A percentile compares a stretch with the other conserved stretches of the same genome.
phyloP scores from a whole-genome alignment of 352 stramenopile species.

The Pythium coloratum region DNA sequence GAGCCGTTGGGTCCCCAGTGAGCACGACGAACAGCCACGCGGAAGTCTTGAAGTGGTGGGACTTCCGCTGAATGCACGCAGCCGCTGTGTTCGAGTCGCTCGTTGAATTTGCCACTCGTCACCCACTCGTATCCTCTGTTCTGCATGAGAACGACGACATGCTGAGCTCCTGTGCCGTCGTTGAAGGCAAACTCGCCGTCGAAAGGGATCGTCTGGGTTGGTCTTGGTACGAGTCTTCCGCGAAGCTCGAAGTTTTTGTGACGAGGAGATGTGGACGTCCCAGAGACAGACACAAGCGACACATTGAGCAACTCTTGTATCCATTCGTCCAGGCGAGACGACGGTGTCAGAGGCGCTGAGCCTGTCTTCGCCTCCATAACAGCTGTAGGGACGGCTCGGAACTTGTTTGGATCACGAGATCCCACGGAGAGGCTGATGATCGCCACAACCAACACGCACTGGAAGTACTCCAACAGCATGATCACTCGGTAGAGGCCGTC shows the following conservation, averaged over 20 bases:
- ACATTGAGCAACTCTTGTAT: background rate
- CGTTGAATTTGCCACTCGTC: background rate
- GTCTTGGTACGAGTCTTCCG: slow-evolving; percentile 14
- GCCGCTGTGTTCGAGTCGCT: slow-evolving; percentile 5
- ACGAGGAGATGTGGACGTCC: background rate
- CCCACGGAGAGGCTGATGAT: slow-evolving; percentile 4
- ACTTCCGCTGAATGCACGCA: slow-evolving; percentile 12
- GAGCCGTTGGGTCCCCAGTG: background rate
- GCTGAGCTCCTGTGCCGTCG: background rate
- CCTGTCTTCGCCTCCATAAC: background rate
- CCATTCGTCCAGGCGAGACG: background rate
- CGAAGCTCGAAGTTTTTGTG: slow-evolving; percentile 5
- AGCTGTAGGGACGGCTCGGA: background rate
- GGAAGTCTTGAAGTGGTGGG: slow-evolving; percentile 4
- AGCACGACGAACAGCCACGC: background rate
- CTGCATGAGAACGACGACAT: slow-evolving; percentile 6
- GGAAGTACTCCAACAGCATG: slow-evolving; percentile 9
- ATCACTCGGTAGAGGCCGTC: slow-evolving; percentile 10
- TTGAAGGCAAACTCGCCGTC: slow-evolving; percentile 14
- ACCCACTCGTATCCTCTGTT: slow-evolving; percentile 21
- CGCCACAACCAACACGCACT: slow-evolving; percentile 9
- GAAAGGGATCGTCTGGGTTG: slow-evolving; percentile 8
- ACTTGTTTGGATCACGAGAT: background rate
- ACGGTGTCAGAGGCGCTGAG: background rate
- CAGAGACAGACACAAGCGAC: background rate